Percentiles rank a stretch among this genome's conserved stretches.
Conservation (phyloP, 345 rosid genomes). For the Erucastrum elatum region DNA sequence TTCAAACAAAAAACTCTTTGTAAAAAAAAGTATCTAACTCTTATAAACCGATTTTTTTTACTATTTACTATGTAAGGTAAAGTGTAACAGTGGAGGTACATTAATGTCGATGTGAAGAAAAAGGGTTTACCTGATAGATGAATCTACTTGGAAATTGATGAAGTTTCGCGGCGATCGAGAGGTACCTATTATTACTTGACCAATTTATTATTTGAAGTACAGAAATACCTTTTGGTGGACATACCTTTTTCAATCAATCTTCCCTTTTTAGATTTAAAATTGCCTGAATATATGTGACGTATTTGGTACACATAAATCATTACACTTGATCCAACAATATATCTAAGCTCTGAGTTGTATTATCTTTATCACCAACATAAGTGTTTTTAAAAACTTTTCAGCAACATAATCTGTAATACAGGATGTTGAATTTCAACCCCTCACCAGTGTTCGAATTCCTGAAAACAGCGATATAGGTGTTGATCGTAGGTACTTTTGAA, state of each 20-base stretch:
- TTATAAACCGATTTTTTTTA: too few species aligned
- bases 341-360: background rate
- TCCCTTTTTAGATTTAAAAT: background rate
- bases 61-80: background rate
- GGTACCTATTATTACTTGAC: conserved; percentile 20
- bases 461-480: too few species aligned
- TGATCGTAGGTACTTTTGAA: too few species aligned
- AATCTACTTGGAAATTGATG: conserved; percentile 42
- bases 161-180: conserved; percentile 25
- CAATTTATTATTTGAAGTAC: background rate
- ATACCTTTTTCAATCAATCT: background rate
- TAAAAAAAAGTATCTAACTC: too few species aligned
- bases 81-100: conserved; percentile 14
- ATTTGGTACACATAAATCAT: background rate
- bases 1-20: too few species aligned
- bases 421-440: background rate
- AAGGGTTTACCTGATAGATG: conserved; percentile 29
- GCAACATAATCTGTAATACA: background rate
- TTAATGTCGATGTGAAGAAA: conserved; percentile 18
- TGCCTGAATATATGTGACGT: background rate
- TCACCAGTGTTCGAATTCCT: background rate
- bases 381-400: background rate
- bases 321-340: background rate
- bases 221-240: conserved; percentile 18
- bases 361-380: background rate